Evolutionary conservation across 768 basidiomycete species (phyloP).

Genomic region (Rhizopogon vulgaris): DNA sequence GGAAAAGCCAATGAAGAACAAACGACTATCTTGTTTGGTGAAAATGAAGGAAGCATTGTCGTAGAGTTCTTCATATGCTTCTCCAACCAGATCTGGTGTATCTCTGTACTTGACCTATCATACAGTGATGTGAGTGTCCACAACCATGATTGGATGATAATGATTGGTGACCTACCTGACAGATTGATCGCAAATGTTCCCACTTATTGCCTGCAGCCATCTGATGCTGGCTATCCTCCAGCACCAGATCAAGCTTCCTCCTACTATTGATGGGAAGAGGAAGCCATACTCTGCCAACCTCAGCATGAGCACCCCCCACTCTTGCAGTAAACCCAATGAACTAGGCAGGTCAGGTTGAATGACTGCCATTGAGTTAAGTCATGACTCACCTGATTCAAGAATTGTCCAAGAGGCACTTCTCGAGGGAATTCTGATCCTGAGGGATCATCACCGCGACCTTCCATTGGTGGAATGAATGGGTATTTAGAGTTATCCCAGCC

Average conservation of each 20-base stretch:
- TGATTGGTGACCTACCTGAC: background rate
- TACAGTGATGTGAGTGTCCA: background rate
- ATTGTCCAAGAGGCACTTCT: background rate
- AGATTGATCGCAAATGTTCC: background rate
- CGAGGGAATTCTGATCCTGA: background rate
- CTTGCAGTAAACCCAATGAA: background rate
- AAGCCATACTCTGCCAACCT: background rate
- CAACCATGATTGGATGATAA: background rate
- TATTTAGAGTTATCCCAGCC: background rate
- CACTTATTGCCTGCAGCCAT: background rate
- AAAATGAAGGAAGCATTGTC: background rate
- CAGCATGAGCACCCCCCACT: background rate
- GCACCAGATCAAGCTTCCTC: background rate
- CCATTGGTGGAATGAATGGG: background rate
- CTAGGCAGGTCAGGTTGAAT: background rate
- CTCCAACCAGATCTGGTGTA: background rate
- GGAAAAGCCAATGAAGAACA: background rate
- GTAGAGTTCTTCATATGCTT: background rate
- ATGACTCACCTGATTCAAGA: background rate
- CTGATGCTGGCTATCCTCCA: background rate
- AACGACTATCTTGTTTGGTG: background rate
- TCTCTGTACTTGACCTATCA: background rate
- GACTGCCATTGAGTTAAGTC: background rate
- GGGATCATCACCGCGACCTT: background rate
- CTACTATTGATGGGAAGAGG: background rate